Evolutionary conservation across 192 early-diverging fungal species (phyloP).

Genomic region (Hyaloraphidium curvatum): DNA sequence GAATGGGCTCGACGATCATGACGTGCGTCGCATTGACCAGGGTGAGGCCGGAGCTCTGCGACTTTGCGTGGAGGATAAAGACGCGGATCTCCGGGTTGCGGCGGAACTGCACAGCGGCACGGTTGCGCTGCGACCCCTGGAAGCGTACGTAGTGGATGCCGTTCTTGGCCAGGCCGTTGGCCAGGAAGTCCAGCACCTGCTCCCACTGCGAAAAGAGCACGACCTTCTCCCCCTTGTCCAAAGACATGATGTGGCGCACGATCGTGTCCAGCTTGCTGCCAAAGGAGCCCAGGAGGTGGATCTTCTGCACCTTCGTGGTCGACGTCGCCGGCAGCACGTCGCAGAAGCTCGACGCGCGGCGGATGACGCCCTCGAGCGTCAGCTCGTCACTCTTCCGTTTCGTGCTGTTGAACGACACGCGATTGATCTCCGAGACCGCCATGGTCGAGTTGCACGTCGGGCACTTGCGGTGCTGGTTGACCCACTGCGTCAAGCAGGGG

Average conservation of each 20-base stretch:
- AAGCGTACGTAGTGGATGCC: constrained; percentile 16
- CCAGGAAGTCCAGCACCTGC: constrained; percentile 22
- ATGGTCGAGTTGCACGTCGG: constrained; percentile 18
- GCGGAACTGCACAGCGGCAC: constrained; percentile 12
- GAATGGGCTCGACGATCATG: constrained; percentile 29
- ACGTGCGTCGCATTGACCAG: constrained; percentile 30
- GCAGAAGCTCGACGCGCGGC: no score
- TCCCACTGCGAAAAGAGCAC: constrained; percentile 33
- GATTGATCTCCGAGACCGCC: constrained; percentile 10
- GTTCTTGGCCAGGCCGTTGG: constrained; percentile 13
- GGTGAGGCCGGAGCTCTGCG: constrained; percentile 27
- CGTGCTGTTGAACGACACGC: no score
- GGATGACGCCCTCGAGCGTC: no score
- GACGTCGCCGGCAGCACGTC: no score
- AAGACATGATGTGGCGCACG: constrained; percentile 18
- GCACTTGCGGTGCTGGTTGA: constrained; percentile 17
- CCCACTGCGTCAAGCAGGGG: constrained; percentile 16
- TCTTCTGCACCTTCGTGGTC: no score
- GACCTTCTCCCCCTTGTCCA: constrained; percentile 15
- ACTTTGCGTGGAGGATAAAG: constrained; percentile 28
- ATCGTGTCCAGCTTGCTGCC: constrained; percentile 30
- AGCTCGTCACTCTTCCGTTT: no score
- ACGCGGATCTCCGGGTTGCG: constrained; percentile 12
- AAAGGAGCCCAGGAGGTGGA: constrained; percentile 14
- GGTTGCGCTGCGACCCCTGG: constrained; percentile 3